Percentiles rank a stretch among this genome's conserved stretches.
These are phyloP conservation scores for Metschnikowia reukaufii DNA, from an alignment of 805 yeast genomes.

Conservation along the genomic window DNA sequence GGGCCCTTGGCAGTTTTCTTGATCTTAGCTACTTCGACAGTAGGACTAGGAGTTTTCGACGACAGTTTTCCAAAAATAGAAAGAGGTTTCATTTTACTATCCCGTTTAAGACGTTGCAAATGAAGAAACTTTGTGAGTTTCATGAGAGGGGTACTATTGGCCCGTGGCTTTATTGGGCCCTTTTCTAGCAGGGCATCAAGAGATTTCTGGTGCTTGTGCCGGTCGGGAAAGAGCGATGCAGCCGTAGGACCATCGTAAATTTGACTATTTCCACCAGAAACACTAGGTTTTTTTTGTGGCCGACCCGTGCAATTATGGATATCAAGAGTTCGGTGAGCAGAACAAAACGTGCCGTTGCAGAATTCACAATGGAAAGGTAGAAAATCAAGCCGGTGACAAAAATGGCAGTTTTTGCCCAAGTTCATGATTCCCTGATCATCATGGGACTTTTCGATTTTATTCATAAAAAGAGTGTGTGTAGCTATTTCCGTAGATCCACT, in stretches of 20 bases:
- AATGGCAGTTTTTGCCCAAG: conserved; percentile 56
- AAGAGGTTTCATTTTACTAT: conserved; percentile 7
- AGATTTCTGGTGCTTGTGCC: conserved; percentile 40
- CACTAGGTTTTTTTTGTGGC: conserved; percentile 16
- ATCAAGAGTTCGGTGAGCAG: conserved; percentile 45
- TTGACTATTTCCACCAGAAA: conserved; percentile 9
- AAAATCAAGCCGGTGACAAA: conserved; percentile 56
- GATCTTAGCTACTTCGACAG: conserved; percentile 39
- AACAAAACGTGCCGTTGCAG: conserved; percentile 48
- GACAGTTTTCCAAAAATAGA: conserved; percentile 10
- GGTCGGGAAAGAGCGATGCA: conserved; percentile 51
- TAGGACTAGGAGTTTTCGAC: conserved; percentile 13
- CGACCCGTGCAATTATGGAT: conserved; percentile 32
- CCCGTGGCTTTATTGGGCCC: conserved; percentile 26
- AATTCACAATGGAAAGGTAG: conserved; percentile 56
- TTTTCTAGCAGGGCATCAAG: conserved; percentile 28
- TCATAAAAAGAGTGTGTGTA: conserved; percentile 23
- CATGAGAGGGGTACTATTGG: conserved; percentile 16
- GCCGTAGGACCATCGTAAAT: conserved; percentile 37
- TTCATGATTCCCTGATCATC: conserved; percentile 45
- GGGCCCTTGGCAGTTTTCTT: conserved; percentile 55
- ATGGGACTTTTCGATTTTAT: conserved; percentile 21
- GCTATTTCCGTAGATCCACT: not conserved
- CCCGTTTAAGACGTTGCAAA: conserved; percentile 19
- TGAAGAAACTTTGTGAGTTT: conserved; percentile 20